phyloP scores from a whole-genome alignment of 345 rosid genomes.

The Salix dunnii region DNA sequence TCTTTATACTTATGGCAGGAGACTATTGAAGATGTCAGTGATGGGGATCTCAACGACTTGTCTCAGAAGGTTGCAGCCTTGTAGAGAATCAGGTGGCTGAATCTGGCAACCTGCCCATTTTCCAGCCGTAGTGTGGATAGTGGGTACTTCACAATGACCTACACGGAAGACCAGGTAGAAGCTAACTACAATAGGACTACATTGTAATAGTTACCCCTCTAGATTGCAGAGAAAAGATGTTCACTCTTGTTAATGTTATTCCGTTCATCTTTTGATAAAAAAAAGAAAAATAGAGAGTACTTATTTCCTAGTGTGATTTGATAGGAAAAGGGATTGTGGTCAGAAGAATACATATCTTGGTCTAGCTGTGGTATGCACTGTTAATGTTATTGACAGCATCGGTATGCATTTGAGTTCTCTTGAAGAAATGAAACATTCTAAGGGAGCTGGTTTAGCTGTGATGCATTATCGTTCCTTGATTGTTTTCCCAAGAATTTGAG shows the following conservation, averaged over 20 bases:
- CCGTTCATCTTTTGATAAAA: neutral
- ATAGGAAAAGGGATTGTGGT: neutral
- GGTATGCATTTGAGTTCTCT: neutral
- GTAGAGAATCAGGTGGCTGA: neutral
- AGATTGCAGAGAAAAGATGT: neutral
- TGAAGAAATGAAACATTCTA: neutral
- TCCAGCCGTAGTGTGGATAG: neutral
- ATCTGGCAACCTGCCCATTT: neutral
- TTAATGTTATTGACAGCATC: neutral
- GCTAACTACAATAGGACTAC: neutral
- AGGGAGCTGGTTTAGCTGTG: neutral
- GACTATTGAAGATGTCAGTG: slow-evolving; percentile 38
- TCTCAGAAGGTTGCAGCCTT: slow-evolving; percentile 54
- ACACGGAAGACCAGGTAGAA: slow-evolving; percentile 3
- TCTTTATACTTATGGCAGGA: slow-evolving; percentile 30
- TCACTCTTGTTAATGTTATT: neutral
- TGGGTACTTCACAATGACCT: neutral
- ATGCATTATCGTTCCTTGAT: neutral
- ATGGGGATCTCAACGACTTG: slow-evolving; percentile 50
- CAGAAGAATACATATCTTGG: neutral
- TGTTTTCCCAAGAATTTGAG: neutral
- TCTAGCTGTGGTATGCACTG: neutral
- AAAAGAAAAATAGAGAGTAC: neutral
- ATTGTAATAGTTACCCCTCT: neutral
- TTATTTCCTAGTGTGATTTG: neutral